These are phyloP conservation scores for Arabis hirsuta DNA, from an alignment of 345 rosid species.

Conservation along the genomic window DNA sequence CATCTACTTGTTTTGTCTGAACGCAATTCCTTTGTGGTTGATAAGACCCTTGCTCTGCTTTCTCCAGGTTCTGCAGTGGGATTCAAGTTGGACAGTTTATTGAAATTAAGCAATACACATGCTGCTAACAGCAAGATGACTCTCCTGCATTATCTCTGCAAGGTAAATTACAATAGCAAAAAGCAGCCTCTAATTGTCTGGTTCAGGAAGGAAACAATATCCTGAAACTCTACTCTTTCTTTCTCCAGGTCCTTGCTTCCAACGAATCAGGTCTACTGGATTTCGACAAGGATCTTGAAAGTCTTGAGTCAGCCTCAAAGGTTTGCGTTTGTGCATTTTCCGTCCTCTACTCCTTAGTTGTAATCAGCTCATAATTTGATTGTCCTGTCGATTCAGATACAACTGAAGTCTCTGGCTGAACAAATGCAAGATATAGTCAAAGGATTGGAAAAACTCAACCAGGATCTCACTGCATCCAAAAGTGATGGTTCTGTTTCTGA, in stretches of 20 bases:
- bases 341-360: background rate
- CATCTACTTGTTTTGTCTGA: constrained; percentile 19
- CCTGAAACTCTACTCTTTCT: constrained; percentile 26
- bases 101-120: constrained; percentile 89
- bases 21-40: constrained; percentile 24
- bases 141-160: constrained; percentile 97
- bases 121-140: constrained; percentile 95
- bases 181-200: constrained; percentile 8
- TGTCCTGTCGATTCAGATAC: constrained; percentile 64
- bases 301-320: constrained; percentile 91
- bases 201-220: constrained; percentile 5
- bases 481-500: constrained; percentile 96
- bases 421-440: constrained; percentile 99
- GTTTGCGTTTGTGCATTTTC: constrained; percentile 47
- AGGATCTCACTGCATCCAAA: constrained; percentile 85
- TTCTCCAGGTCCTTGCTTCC: constrained; percentile 73
- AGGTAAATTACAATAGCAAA: constrained; percentile 51
- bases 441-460: constrained; percentile 92
- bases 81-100: constrained; percentile 96
- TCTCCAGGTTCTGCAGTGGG: constrained; percentile 95
- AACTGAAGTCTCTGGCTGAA: constrained; percentile 91
- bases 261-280: constrained; percentile 76
- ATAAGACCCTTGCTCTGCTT: constrained; percentile 22
- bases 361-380: constrained; percentile 16
- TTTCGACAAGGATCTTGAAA: constrained; percentile 78